Evolutionary conservation across 768 basidiomycete species (phyloP).

Genomic region (Suillus luteus): DNA sequence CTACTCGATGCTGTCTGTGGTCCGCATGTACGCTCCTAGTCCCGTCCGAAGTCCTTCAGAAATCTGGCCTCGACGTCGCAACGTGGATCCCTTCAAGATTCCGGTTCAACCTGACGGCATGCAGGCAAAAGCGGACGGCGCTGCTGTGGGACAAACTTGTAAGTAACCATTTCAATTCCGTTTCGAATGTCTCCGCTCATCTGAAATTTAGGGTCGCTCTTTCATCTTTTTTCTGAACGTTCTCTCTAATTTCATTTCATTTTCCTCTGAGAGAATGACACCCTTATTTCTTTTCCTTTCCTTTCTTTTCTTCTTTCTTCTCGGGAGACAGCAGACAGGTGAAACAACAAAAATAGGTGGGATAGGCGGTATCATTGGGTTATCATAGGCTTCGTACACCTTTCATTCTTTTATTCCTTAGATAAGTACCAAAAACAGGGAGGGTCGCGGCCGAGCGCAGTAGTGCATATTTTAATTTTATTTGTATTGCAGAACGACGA

Average conservation of each 20-base stretch:
- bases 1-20: not conserved
- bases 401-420: not conserved
- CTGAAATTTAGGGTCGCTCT: not conserved
- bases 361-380: not conserved
- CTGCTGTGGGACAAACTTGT: not conserved
- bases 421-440: conserved; percentile 4
- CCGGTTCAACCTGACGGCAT: not conserved
- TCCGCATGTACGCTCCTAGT: not conserved
- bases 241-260: not conserved
- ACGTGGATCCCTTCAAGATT: conserved; percentile 1
- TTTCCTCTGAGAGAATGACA: not conserved
- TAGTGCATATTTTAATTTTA: not conserved
- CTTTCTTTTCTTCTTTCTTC: not conserved
- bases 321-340: not conserved
- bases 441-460: conserved; percentile 1
- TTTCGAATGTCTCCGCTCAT: not conserved
- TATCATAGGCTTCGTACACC: not conserved
- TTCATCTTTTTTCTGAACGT: not conserved
- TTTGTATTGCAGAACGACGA: not conserved
- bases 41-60: not conserved
- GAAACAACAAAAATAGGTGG: conserved; percentile 2
- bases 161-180: not conserved
- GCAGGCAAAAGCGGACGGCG: not conserved
- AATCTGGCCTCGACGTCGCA: not conserved
- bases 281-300: not conserved